Evolutionary conservation across 2,329 filamentous ascomycete genomes (phyloP), one percentile per base, ranked within the genome.

Genomic region (Sclerotinia minor): DNA sequence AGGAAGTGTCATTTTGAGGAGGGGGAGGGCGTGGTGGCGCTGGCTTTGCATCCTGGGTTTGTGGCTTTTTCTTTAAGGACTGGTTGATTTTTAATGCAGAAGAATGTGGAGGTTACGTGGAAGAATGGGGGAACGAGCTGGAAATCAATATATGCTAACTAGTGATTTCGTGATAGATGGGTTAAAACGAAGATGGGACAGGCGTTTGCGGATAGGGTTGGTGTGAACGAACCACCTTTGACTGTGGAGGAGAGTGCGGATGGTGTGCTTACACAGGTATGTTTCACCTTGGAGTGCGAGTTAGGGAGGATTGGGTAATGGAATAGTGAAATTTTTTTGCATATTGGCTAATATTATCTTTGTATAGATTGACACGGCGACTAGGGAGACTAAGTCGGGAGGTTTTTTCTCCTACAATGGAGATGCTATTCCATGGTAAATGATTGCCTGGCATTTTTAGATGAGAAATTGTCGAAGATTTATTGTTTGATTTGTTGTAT

Each of bases 121-220:
- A 11, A 5, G 45, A 2, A 47, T 24, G 38, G 55, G 2, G 35
- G 44, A 24, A 6, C 3, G 24, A 15, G 6, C 26, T 47, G 17
- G 4, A 5, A n/a, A 2, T 47, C 7, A 2, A 26, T 11, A 54
- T 15, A 26, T 32, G 19, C n/a, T 67, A n/a, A 67, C 29, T 5
- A 5, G 15, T 50, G 6, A 32, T 29, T n/a, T 17, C 3, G 21
- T 21, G 15, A 49, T 64, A 74, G 73, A 63, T 79, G 78, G 73
- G 78, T 81, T 0, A 77, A 80, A 68, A 83, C 81, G 0, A 79
- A 79, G 5, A 79, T 81, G 75, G 81, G 81, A 0, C 79, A 79
- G 67, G 66, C 59, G 0, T 78, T 75, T 45, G 79, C 80, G 0
- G 69, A 74, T 58, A 60, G 52, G 0, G 59, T 76, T 13, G 79